Evolutionary conservation across 352 stramenopile species (phyloP).

Genomic region (Phytophthora uliginosa): DNA sequence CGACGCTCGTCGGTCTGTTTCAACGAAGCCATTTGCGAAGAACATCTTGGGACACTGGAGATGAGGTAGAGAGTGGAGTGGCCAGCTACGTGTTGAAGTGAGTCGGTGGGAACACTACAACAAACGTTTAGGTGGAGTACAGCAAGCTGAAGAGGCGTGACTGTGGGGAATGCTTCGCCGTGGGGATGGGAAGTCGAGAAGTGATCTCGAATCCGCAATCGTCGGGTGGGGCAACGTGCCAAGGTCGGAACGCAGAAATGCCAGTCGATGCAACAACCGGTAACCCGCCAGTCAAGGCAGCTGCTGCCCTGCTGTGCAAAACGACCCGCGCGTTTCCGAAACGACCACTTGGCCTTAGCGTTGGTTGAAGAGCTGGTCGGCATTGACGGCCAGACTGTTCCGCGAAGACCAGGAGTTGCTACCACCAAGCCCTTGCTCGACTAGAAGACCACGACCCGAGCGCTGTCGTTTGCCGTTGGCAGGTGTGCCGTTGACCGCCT

Average conservation of each 20-base stretch:
- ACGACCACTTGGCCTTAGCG: constrained; percentile 35
- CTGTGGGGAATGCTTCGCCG: constrained; percentile 43
- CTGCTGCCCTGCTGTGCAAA: constrained; percentile 29
- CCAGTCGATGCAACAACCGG: constrained; percentile 29
- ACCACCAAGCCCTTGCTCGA: constrained; percentile 6
- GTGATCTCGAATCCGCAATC: constrained; percentile 34
- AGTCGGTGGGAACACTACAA: constrained; percentile 38
- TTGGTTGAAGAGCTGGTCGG: constrained; percentile 30
- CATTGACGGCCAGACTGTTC: constrained; percentile 37
- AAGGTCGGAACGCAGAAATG: constrained; percentile 37
- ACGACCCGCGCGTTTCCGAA: constrained; percentile 42
- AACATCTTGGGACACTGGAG: constrained; percentile 59
- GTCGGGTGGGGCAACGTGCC: constrained; percentile 29
- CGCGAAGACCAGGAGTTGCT: constrained; percentile 31
- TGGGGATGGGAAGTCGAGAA: constrained; percentile 51
- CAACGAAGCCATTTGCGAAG: constrained; percentile 76
- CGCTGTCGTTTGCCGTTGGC: constrained; percentile 23
- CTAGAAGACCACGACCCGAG: not conserved
- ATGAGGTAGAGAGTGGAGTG: constrained; percentile 20
- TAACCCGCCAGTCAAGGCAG: constrained; percentile 33
- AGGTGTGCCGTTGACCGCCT: constrained; percentile 36
- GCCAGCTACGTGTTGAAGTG: constrained; percentile 42
- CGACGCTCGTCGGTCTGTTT: constrained; percentile 65
- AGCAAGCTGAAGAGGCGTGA: constrained; percentile 42
- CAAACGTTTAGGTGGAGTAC: constrained; percentile 51